A percentile compares a stretch with the other conserved stretches of the same genome.
Evolutionary conservation across 768 basidiomycete genomes (phyloP).

Genomic region (Tubosaeta sp.): DNA sequence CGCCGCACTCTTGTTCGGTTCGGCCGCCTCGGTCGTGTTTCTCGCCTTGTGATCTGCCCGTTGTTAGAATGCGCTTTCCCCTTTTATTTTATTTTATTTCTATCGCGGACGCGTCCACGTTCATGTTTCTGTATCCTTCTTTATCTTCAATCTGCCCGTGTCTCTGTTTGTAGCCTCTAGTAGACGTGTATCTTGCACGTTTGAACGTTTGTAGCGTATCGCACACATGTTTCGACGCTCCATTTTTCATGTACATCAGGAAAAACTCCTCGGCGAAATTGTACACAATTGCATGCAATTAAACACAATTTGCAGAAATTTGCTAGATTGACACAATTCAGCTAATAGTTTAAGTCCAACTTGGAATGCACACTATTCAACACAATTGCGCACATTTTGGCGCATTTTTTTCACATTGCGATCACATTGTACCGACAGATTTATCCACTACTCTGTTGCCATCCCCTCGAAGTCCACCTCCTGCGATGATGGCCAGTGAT

Average conservation of each 20-base stretch:
- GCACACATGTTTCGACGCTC: background rate
- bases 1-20: background rate
- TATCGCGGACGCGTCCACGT: background rate
- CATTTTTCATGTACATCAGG: background rate
- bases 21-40: background rate
- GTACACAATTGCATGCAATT: too few relatives aligned
- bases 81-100: background rate
- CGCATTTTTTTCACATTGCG: too few relatives aligned
- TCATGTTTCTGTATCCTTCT: background rate
- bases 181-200: background rate
- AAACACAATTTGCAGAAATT: too few relatives aligned
- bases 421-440: too few relatives aligned
- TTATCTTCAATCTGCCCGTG: background rate
- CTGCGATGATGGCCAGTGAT: too few relatives aligned
- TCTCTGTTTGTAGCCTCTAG: background rate
- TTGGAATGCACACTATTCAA: too few relatives aligned
- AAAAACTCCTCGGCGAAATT: too few relatives aligned
- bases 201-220: background rate
- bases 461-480: too few relatives aligned
- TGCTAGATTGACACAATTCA: too few relatives aligned
- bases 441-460: too few relatives aligned
- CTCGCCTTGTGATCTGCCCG: background rate
- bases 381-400: too few relatives aligned
- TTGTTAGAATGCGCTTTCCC: background rate
- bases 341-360: too few relatives aligned